These are phyloP conservation scores for Kwoniella sp. DNA, from an alignment of 768 basidiomycete genomes.

Conservation along the genomic window DNA sequence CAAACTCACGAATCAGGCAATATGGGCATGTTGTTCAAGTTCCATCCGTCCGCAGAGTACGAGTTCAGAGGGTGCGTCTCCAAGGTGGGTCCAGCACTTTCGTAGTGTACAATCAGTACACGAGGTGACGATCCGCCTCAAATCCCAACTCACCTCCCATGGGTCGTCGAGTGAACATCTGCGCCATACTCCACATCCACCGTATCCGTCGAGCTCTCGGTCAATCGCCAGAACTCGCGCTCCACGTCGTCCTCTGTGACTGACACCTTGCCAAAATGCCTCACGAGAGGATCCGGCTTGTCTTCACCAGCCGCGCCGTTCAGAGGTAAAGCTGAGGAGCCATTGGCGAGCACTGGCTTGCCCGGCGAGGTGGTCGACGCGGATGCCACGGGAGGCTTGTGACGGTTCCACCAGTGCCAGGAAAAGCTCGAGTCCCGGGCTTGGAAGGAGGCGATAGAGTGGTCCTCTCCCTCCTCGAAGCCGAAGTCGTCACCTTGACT, in stretches of 20 bases:
- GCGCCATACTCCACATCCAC: slow-evolving; percentile 99
- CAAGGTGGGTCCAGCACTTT: slow-evolving; percentile 93
- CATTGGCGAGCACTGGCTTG: slow-evolving; percentile 52
- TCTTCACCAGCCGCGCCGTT: background rate
- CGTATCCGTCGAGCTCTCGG: slow-evolving; percentile 80
- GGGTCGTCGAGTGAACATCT: slow-evolving; percentile 93
- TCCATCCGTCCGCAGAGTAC: slow-evolving; percentile 91
- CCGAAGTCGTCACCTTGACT: slow-evolving; percentile 93
- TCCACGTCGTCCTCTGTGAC: slow-evolving; percentile 92
- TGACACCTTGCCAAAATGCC: slow-evolving; percentile 42
- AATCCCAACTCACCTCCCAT: slow-evolving; percentile 76
- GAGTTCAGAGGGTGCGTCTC: slow-evolving; percentile 86
- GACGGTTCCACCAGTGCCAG: slow-evolving; percentile 77
- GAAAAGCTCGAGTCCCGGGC: slow-evolving; percentile 86
- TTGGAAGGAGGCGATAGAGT: slow-evolving; percentile 84
- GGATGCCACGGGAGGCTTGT: slow-evolving; percentile 58
- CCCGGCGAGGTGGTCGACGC: background rate
- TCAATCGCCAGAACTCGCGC: slow-evolving; percentile 92
- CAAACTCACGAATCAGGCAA: slow-evolving; percentile 64
- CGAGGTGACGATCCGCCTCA: background rate
- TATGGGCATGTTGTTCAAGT: slow-evolving; percentile 95
- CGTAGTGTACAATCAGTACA: no score
- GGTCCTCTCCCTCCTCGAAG: slow-evolving; percentile 97
- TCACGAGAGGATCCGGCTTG: slow-evolving; percentile 18
- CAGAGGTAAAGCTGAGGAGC: no score